Evolutionary conservation across 176 grass and related monocot species (phyloP), one percentile per base, ranked within the genome.

Genomic region (Puccinellia tenuiflora): DNA sequence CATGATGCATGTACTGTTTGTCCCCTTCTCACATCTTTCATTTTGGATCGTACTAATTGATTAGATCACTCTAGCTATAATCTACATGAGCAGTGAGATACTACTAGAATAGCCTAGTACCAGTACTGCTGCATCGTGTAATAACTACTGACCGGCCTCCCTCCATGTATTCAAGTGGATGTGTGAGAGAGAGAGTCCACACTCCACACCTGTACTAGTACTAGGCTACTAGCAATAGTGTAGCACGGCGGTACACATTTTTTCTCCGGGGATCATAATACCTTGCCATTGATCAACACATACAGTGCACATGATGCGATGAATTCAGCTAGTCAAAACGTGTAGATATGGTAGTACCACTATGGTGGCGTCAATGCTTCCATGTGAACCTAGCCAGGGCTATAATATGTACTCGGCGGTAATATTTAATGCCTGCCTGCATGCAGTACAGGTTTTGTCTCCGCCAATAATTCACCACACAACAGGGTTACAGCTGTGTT

Each of bases 141-240:
- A 75, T 89, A 90, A 86, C 51, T 90, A 30, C 73, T 52, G 13
- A 56, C 79, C 79, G 55, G n/a, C 55, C 88, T 79, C 67, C n/a
- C 78, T 37, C 43, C 86, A 61, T 73, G 65, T 65, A n/a, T 75
- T 64, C 80, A 65, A 83, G 40, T 16, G 15, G 9, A 55, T 13
- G 47, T 26, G 30, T 1, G 40, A 17, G 25, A 11, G 62, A 16
- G 40, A 33, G 30, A 47, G 5, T n/a, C n/a, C n/a, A n/a, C n/a
- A n/a, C n/a, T n/a, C 22, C 8, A 16, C 54, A 70, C 14, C 45
- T 16, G 14, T 61, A 18, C 12, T n/a, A n/a, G n/a, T n/a, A n/a
- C n/a, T n/a, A n/a, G n/a, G n/a, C n/a, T n/a, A n/a, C n/a, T 34
- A 7, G 66, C 35, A 9, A 28, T 57, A 62, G 71, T 74, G 71